phyloP scores from a whole-genome alignment of 2,329 filamentous ascomycete species.

The Pseudogymnoascus sp. region DNA sequence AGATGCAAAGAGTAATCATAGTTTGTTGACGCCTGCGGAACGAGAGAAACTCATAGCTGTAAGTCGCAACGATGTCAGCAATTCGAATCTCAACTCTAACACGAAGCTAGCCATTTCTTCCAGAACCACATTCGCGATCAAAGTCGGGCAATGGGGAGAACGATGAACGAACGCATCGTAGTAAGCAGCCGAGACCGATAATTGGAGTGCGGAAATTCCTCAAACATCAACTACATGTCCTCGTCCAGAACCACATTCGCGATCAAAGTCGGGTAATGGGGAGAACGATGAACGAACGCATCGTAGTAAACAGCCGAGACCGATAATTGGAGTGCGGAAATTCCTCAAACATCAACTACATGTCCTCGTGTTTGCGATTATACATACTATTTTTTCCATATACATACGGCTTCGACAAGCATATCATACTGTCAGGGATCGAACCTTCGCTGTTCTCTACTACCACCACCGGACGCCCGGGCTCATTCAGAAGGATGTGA shows the following conservation, averaged over 20 bases:
- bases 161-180: conserved; percentile 14
- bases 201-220: conserved; percentile 55
- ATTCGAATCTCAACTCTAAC: conserved; percentile 16
- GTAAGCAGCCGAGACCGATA: conserved; percentile 22
- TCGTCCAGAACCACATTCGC: conserved; percentile 36
- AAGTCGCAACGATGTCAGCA: conserved; percentile 10
- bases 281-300: conserved; percentile 11
- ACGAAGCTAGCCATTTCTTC: conserved; percentile 26
- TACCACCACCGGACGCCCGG: conserved; percentile 95
- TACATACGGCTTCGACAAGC: conserved; percentile 75
- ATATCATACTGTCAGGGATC: conserved; percentile 70
- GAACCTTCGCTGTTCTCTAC: conserved; percentile 72
- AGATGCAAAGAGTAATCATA: conserved; percentile 37
- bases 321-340: conserved; percentile 45
- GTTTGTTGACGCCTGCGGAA: conserved; percentile 34
- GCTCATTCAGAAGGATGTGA: conserved; percentile 81
- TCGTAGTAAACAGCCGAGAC: conserved; percentile 20
- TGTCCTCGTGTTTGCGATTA: conserved; percentile 55
- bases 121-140: conserved; percentile 18
- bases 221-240: conserved; percentile 51
- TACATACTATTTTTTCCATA: conserved; percentile 79
- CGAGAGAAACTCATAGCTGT: conserved; percentile 40
- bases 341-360: conserved; percentile 57
- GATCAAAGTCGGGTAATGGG: neutral
- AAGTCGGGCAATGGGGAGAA: neutral